A percentile compares a stretch with the other conserved stretches of the same genome.
phyloP scores from a whole-genome alignment of 768 basidiomycete genomes.

The Royoungia palumana region DNA sequence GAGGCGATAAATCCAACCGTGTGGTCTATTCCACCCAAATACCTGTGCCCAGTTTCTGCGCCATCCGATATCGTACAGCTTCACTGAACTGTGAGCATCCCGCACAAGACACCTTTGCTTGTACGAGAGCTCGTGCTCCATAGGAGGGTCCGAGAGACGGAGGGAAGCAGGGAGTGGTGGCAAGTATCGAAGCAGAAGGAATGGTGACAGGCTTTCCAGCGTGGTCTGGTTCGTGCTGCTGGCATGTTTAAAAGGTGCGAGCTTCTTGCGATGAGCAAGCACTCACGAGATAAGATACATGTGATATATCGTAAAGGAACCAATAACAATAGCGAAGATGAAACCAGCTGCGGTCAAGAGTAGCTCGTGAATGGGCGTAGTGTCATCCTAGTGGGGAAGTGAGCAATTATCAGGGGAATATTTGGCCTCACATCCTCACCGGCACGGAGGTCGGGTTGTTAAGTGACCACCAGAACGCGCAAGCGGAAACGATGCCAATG shows the following conservation, averaged over 20 bases:
- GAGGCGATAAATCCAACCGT: slow-evolving; percentile 52
- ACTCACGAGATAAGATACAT: slow-evolving; percentile 71
- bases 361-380: slow-evolving; percentile 69
- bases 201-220: slow-evolving; percentile 71
- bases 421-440: slow-evolving; percentile 39
- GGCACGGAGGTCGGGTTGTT: slow-evolving; percentile 51
- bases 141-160: slow-evolving; percentile 63
- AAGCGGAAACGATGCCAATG: slow-evolving; percentile 49
- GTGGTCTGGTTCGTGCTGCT: slow-evolving; percentile 84
- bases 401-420: background rate
- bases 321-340: slow-evolving; percentile 62
- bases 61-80: slow-evolving; percentile 74
- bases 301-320: slow-evolving; percentile 75
- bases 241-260: background rate
- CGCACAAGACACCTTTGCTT: slow-evolving; percentile 63
- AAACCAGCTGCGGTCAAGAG: slow-evolving; percentile 57
- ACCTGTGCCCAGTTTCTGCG: slow-evolving; percentile 66
- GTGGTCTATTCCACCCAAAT: slow-evolving; percentile 53
- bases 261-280: background rate
- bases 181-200: slow-evolving; percentile 66
- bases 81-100: slow-evolving; percentile 57
- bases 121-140: slow-evolving; percentile 68
- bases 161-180: slow-evolving; percentile 51
- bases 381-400: slow-evolving; percentile 47
- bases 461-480: slow-evolving; percentile 64